phyloP scores from a whole-genome alignment of 148 eudicot genomes.

The Hydrangea macrophylla region DNA sequence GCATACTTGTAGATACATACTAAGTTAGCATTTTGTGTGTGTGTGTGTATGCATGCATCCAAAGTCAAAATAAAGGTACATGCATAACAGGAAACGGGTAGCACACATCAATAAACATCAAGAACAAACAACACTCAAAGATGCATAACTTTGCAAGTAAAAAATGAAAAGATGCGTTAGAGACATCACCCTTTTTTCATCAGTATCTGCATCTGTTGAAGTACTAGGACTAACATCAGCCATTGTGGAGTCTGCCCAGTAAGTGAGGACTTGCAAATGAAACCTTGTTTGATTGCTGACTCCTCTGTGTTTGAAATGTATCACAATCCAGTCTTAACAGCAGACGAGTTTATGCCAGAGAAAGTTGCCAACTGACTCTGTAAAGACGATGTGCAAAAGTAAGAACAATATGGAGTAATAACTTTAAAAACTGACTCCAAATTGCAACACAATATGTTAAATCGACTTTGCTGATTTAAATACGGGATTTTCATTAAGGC shows the following conservation, averaged over 20 bases:
- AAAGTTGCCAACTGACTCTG: background rate
- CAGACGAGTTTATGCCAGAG: background rate
- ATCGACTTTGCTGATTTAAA: too few species aligned
- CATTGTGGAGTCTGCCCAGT: slow-evolving; percentile 27
- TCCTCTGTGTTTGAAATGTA: background rate
- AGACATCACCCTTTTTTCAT: slow-evolving; percentile 43
- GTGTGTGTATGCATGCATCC: too few species aligned
- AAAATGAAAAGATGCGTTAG: slow-evolving; percentile 1
- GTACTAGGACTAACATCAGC: slow-evolving; percentile 48
- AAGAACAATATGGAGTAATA: too few species aligned
- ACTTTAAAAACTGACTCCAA: too few species aligned
- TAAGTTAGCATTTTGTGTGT: too few species aligned
- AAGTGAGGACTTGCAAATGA: background rate
- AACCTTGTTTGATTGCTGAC: slow-evolving; percentile 8
- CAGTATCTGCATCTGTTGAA: slow-evolving; percentile 56
- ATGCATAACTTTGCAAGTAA: background rate
- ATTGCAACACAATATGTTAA: too few species aligned
- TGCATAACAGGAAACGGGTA: background rate
- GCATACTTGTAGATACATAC: too few species aligned
- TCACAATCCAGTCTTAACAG: background rate
- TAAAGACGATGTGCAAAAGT: background rate
- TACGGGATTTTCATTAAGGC: too few species aligned
- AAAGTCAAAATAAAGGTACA: background rate
- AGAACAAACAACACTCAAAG: background rate
- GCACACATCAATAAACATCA: background rate